Evolutionary conservation across 306 rosid species (phyloP).

Genomic region (Castanea sativa): DNA sequence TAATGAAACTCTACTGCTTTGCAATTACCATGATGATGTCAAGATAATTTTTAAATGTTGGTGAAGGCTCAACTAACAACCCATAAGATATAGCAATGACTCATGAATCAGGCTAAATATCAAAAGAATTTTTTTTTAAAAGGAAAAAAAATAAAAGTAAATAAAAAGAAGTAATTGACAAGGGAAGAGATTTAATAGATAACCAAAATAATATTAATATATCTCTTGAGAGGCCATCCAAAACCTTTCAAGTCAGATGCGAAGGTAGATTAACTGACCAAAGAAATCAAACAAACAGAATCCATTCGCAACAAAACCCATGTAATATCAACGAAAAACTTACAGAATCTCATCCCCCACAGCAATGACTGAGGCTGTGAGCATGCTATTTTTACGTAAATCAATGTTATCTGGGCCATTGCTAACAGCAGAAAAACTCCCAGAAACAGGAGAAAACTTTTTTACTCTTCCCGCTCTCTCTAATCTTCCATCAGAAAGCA

Average conservation of each 20-base stretch:
- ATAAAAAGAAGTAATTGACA: background rate
- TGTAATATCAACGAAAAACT: conserved; percentile 44
- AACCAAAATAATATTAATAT: conserved; percentile 7
- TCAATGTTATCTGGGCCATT: conserved; percentile 51
- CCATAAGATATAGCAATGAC: background rate
- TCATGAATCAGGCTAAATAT: background rate
- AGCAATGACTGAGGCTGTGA: conserved; percentile 66
- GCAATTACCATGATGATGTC: background rate
- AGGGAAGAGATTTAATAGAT: conserved; percentile 8
- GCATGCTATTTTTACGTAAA: conserved; percentile 54
- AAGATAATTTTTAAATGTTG: background rate
- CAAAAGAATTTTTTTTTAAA: background rate
- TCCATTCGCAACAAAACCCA: conserved; percentile 7
- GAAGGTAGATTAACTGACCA: background rate
- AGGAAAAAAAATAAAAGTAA: no score
- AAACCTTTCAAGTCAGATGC: background rate
- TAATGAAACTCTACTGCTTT: background rate
- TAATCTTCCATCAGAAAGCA: conserved; percentile 90
- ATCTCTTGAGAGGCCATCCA: background rate
- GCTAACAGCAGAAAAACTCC: conserved; percentile 39
- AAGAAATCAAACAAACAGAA: conserved; percentile 15
- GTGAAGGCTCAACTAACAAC: background rate
- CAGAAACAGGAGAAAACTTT: conserved; percentile 44
- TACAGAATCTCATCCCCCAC: conserved; percentile 99
- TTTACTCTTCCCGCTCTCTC: conserved; percentile 94